Percentiles rank a stretch among this genome's conserved stretches.
Conservation (phyloP, 1,284 basidiomycete genomes). For the Pseudomicrostroma phylloplanum region DNA sequence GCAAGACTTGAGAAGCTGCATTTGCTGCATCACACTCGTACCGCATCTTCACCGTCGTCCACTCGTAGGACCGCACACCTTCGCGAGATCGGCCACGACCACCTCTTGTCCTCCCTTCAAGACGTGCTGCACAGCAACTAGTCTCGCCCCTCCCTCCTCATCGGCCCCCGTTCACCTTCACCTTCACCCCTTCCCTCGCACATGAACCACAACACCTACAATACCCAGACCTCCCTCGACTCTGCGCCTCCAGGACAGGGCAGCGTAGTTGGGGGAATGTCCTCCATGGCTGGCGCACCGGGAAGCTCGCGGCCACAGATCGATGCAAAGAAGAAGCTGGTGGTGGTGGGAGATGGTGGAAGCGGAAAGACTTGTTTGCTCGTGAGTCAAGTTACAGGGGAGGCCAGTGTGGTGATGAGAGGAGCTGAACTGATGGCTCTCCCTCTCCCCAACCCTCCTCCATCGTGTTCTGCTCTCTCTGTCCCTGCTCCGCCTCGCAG, state of each 20-base stretch:
- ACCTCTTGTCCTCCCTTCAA: too few relatives aligned
- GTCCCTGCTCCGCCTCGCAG: constrained; percentile 10
- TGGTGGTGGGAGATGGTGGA: constrained; percentile 70
- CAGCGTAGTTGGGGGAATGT: background rate
- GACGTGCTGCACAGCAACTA: too few relatives aligned
- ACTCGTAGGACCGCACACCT: too few relatives aligned
- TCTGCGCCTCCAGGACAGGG: constrained; percentile 17
- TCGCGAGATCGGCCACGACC: too few relatives aligned
- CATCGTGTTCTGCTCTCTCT: constrained; percentile 9
- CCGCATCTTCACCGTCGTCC: too few relatives aligned
- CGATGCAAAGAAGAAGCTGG: constrained; percentile 45
- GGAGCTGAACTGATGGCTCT: background rate
- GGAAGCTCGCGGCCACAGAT: constrained; percentile 27
- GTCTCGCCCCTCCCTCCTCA: too few relatives aligned
- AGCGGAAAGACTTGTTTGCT: constrained; percentile 67
- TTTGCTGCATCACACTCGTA: too few relatives aligned
- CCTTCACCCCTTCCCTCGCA: background rate
- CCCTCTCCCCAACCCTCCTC: constrained; percentile 28
- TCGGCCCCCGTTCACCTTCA: background rate
- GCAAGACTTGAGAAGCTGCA: too few relatives aligned
- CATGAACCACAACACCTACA: constrained; percentile 1
- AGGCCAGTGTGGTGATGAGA: background rate
- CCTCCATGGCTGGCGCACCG: constrained; percentile 9
- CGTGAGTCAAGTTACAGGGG: constrained; percentile 16
- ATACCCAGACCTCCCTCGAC: constrained; percentile 4